phyloP scores from a whole-genome alignment of 2,329 filamentous ascomycete genomes.

The Claviceps africana region DNA sequence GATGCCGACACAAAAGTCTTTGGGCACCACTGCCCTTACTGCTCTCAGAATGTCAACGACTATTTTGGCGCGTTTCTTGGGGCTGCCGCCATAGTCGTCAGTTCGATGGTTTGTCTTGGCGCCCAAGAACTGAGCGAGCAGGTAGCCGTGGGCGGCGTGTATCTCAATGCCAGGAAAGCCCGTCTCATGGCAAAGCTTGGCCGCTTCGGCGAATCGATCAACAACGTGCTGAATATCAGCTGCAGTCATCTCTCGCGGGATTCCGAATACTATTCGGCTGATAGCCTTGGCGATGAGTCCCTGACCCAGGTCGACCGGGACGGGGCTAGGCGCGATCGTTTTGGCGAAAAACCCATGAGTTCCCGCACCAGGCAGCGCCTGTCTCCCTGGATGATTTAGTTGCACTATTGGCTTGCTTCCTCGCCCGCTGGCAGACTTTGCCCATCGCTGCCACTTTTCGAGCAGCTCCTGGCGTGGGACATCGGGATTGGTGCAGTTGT shows the following conservation, averaged over 20 bases:
- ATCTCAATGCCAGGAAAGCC: constrained; percentile 32
- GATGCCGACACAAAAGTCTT: constrained; percentile 34
- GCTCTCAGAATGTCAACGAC: constrained; percentile 35
- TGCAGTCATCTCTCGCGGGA: constrained; percentile 40
- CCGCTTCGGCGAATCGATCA: constrained; percentile 36
- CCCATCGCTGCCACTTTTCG: constrained; percentile 25
- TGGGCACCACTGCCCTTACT: constrained; percentile 22
- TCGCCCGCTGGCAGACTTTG: constrained; percentile 14
- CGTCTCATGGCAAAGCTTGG: constrained; percentile 30
- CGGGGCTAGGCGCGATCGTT: constrained; percentile 28
- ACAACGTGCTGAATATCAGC: constrained; percentile 40
- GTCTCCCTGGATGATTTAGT: constrained; percentile 33
- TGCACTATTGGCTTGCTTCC: constrained; percentile 29
- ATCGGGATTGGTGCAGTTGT: constrained; percentile 20
- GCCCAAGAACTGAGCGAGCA: constrained; percentile 42
- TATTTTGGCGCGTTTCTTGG: constrained; percentile 33
- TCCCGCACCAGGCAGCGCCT: constrained; percentile 26
- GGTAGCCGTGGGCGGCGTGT: constrained; percentile 41
- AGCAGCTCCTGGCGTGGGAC: constrained; percentile 16
- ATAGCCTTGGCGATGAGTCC: constrained; percentile 20
- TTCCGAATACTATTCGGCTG: constrained; percentile 30
- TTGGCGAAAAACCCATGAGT: constrained; percentile 22
- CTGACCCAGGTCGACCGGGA: constrained; percentile 27
- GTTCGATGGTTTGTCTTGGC: constrained; percentile 34
- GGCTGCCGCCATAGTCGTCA: constrained; percentile 40